phyloP scores from a whole-genome alignment of 1,284 basidiomycete species.

The Rhodotorula sp. region DNA sequence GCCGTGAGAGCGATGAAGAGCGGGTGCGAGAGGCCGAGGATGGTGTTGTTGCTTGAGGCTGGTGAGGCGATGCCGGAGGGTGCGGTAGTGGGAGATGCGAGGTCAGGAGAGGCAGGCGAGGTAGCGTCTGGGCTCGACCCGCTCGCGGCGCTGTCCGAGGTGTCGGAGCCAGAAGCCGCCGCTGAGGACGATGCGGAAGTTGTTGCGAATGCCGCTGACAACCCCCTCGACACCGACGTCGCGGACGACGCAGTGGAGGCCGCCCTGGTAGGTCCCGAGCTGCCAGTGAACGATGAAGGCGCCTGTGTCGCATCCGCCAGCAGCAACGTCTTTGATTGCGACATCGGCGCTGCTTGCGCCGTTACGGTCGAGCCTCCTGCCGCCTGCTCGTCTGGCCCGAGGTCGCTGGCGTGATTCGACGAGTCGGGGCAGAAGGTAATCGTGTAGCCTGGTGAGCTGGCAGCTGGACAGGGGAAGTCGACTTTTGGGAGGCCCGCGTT shows the following conservation, averaged over 20 bases:
- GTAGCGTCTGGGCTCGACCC: no score
- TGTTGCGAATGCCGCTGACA: background rate
- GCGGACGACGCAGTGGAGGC: background rate
- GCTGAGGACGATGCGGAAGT: no score
- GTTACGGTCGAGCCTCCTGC: background rate
- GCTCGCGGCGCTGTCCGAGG: no score
- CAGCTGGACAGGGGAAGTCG: conserved; percentile 11
- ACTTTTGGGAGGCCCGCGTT: conserved; percentile 1
- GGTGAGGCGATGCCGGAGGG: background rate
- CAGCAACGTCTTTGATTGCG: background rate
- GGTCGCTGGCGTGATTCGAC: background rate
- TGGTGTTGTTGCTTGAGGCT: background rate
- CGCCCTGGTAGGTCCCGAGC: background rate
- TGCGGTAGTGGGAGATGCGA: background rate
- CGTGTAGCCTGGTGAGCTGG: background rate
- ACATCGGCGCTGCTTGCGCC: background rate
- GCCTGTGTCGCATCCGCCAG: background rate
- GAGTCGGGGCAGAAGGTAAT: conserved; percentile 19
- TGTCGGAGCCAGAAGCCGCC: no score
- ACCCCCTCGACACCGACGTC: no score
- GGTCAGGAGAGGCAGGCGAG: no score
- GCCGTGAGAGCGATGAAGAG: background rate
- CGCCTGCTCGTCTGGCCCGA: background rate
- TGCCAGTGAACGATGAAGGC: background rate
- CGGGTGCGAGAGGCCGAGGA: conserved; percentile 7